phyloP scores from a whole-genome alignment of 2,329 filamentous ascomycete genomes.

The Plenodomus biglobosus region DNA sequence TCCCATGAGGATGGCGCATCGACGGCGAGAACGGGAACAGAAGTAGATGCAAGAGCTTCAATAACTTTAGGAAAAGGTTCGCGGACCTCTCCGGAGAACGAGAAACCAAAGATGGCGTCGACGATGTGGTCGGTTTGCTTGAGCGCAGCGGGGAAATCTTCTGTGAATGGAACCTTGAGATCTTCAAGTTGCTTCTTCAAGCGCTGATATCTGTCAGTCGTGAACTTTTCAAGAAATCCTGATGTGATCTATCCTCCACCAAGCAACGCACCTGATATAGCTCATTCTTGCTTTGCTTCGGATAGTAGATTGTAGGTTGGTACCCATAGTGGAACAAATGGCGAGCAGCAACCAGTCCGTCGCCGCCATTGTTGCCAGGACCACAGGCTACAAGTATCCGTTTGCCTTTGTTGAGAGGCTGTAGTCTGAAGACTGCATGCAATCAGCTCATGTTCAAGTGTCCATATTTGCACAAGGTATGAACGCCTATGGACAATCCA shows the following conservation, averaged over 20 bases:
- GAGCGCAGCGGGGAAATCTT: conserved; percentile 72
- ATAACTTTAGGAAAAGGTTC: conserved; percentile 88
- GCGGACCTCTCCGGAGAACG: conserved; percentile 87
- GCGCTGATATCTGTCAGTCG: conserved; percentile 56
- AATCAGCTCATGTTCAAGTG: background rate
- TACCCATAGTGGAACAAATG: conserved; percentile 94
- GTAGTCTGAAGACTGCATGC: conserved; percentile 74
- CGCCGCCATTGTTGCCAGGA: conserved; percentile 77
- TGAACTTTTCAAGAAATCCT: background rate
- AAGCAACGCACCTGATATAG: conserved; percentile 70
- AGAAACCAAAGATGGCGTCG: conserved; percentile 95
- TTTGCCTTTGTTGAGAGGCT: conserved; percentile 70
- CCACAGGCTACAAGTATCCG: conserved; percentile 87
- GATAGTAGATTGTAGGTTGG: conserved; percentile 84
- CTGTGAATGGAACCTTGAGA: conserved; percentile 78
- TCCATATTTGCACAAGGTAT: conserved; percentile 69
- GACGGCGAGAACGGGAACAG: conserved; percentile 78
- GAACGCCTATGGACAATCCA: too few relatives aligned
- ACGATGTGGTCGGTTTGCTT: conserved; percentile 75
- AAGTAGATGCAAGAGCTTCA: conserved; percentile 69
- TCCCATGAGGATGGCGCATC: conserved; percentile 96
- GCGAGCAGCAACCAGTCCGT: conserved; percentile 90
- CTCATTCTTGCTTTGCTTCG: conserved; percentile 87
- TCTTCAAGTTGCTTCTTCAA: conserved; percentile 82
- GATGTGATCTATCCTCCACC: background rate